Base-by-base conservation (phyloP, 2,329 filamentous ascomycete genomes). In the Colletotrichum euphorbiae region DNA sequence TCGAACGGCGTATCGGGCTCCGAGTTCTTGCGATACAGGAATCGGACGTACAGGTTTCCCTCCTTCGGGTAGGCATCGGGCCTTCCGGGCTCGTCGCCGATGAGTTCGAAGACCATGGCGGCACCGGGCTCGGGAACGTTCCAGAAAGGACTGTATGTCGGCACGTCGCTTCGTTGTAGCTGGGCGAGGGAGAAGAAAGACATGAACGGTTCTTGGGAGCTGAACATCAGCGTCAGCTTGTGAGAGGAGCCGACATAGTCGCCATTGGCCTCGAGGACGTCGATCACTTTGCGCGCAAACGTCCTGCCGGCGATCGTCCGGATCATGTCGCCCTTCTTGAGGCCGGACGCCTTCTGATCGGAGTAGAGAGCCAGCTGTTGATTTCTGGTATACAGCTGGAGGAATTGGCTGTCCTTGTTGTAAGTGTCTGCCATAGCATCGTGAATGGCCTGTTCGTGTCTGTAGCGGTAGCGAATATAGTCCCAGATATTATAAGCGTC, bases 41-140 rank as follows among this genome's bases (percentile, higher is more conserved):
- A 87, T n/a, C 87, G 83, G 4, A 90, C 82, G 64, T 77, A 81
- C 15, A 89, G 77, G 19, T 84, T 79, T 9, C 79, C 73, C 0
- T 71, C 63, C 2, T 70, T 52, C 0, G 81, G 81, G 59, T 75
- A 77, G 1, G 50, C 28, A 2, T 74, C 66, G 67, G 67, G 24
- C 28, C 71, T 70, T 45, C 71, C 59, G 59, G 67, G 48, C 66
- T 76, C 65, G 15, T 76, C 70, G 11, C 77, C 76, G 38, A 82
- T 76, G 17, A 90, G 77, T 80, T 97, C 94, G 75, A 96, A 94
- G 0, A 87, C 82, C 85, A 97, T 90, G 45, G 88, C 86, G 1
- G 89, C 90, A 0, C 93, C 93, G 42, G 93, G 93, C 71, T 90
- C 85, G 0, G 91, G 89, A 13, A 89, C 67, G 2, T 67, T 70